These are phyloP conservation scores for Tephrocybe sp. DNA, from an alignment of 768 basidiomycete genomes.

Conservation along the genomic window DNA sequence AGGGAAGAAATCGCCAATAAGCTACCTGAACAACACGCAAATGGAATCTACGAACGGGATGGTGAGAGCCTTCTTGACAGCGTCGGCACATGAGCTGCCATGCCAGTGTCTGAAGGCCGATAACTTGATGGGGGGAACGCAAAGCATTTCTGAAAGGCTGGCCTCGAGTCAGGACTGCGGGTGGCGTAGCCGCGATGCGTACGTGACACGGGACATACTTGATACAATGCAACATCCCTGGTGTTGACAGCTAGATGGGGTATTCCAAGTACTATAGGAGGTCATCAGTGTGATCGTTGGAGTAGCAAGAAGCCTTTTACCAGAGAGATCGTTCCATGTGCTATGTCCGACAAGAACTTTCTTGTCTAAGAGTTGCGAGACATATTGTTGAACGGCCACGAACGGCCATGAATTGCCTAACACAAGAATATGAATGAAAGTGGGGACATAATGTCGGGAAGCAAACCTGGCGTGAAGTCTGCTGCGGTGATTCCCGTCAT, in stretches of 20 bases:
- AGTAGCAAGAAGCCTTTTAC: slow-evolving; percentile 35
- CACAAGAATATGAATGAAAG: not conserved
- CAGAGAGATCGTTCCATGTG: slow-evolving; percentile 81
- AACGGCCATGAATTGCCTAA: slow-evolving; percentile 58
- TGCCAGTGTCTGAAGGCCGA: slow-evolving; percentile 77
- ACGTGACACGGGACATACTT: slow-evolving; percentile 39
- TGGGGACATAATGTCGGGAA: not conserved
- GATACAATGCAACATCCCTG: slow-evolving; percentile 79
- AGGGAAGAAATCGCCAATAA: slow-evolving; percentile 13
- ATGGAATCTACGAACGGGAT: slow-evolving; percentile 57
- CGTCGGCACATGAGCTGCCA: slow-evolving; percentile 83
- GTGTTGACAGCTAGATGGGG: slow-evolving; percentile 78
- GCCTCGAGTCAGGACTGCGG: not conserved
- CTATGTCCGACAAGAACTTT: slow-evolving; percentile 77
- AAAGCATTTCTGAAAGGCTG: slow-evolving; percentile 76
- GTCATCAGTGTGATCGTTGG: slow-evolving; percentile 5
- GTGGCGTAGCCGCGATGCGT: slow-evolving; percentile 18
- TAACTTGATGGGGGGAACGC: slow-evolving; percentile 60
- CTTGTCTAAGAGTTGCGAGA: slow-evolving; percentile 65
- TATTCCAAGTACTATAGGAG: slow-evolving; percentile 66
- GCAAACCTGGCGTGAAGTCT: slow-evolving; percentile 40
- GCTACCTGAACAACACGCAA: slow-evolving; percentile 9
- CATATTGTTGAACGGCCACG: slow-evolving; percentile 60
- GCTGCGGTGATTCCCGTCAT: slow-evolving; percentile 54
- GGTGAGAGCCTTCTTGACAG: slow-evolving; percentile 69